A percentile compares a stretch with the other conserved stretches of the same genome.
These are phyloP conservation scores for Solanum clarkiae DNA, from an alignment of 257 asterid genomes.

Conservation along the genomic window DNA sequence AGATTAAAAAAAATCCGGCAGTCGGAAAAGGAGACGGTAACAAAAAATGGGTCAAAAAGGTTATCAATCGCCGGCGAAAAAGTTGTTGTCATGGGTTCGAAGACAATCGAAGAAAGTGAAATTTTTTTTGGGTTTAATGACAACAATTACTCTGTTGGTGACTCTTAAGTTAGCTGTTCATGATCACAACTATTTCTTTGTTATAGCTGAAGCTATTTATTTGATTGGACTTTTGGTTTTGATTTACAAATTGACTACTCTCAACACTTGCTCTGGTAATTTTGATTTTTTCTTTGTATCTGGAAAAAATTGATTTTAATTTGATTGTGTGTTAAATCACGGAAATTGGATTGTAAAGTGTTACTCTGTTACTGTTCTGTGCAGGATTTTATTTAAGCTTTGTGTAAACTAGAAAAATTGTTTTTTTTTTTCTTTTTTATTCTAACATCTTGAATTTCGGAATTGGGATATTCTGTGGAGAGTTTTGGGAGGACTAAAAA, in stretches of 20 bases:
- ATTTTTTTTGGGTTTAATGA: slow-evolving; percentile 30
- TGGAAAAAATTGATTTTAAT: neutral
- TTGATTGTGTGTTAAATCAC: neutral
- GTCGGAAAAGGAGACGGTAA: neutral
- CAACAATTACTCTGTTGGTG: slow-evolving; percentile 29
- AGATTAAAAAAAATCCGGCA: neutral
- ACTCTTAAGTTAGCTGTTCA: slow-evolving; percentile 45
- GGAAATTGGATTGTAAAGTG: neutral
- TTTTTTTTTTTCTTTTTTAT: neutral
- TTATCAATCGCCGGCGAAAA: slow-evolving; percentile 36
- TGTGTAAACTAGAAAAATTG: neutral
- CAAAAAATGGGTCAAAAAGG: slow-evolving; percentile 60
- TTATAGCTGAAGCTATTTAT: slow-evolving; percentile 55
- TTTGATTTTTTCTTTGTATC: neutral
- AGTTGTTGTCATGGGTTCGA: slow-evolving; percentile 67
- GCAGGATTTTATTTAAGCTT: neutral
- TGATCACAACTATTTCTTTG: slow-evolving; percentile 46
- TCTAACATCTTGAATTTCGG: neutral
- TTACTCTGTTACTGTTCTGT: neutral
- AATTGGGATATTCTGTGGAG: neutral
- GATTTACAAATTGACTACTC: slow-evolving; percentile 69
- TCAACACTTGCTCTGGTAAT: slow-evolving; percentile 71
- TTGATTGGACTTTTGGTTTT: slow-evolving; percentile 55
- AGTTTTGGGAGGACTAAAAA: neutral
- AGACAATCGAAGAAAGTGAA: slow-evolving; percentile 67